Evolutionary conservation across 2,329 filamentous ascomycete species (phyloP).

Genomic region (Sporothrix dimorphospora): DNA sequence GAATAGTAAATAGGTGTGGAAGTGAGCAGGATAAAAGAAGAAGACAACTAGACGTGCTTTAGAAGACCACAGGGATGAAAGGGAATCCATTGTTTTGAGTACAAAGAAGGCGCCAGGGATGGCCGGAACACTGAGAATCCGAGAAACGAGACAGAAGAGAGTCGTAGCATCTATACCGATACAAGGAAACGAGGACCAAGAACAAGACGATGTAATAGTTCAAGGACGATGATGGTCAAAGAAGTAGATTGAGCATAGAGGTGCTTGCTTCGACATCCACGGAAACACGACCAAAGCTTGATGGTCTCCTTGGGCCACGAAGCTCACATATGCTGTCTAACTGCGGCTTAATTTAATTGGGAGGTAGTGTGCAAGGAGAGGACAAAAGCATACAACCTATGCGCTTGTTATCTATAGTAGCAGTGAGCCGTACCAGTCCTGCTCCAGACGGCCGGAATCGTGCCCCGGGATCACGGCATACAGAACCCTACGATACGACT

Average conservation of each 20-base stretch:
- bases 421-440: background rate
- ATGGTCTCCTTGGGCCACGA: background rate
- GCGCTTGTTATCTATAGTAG: too few relatives aligned
- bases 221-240: background rate
- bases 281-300: background rate
- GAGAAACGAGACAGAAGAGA: background rate
- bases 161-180: background rate
- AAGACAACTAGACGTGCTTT: too few relatives aligned
- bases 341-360: too few relatives aligned
- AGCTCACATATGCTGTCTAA: background rate
- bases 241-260: background rate
- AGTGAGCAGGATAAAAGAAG: too few relatives aligned
- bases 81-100: background rate
- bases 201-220: background rate
- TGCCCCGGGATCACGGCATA: background rate
- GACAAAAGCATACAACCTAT: too few relatives aligned
- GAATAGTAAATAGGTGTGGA: background rate
- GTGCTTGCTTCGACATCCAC: background rate
- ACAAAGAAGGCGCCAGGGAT: background rate
- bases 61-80: too few relatives aligned
- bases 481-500: background rate
- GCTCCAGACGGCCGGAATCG: background rate
- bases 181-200: background rate
- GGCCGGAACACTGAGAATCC: background rate
- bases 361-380: too few relatives aligned